These are phyloP conservation scores for Phyllosticta citrichinensis DNA, from an alignment of 2,329 filamentous ascomycete genomes.

Conservation along the genomic window DNA sequence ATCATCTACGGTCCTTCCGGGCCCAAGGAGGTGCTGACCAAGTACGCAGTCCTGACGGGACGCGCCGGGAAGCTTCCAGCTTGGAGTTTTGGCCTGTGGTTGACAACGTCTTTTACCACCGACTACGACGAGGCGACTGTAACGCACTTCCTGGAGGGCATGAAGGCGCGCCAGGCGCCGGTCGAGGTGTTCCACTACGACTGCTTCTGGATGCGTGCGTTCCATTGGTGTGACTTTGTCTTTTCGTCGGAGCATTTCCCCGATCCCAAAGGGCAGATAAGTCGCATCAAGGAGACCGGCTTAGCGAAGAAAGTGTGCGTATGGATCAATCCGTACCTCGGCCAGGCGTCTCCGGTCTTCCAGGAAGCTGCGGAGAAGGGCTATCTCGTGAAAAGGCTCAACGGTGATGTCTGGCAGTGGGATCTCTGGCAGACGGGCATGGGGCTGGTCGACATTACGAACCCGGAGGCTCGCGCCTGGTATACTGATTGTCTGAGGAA, in stretches of 20 bases:
- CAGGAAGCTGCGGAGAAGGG: constrained; percentile 53
- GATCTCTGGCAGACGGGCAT: constrained; percentile 70
- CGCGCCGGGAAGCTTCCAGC: constrained; percentile 53
- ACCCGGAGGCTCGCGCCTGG: constrained; percentile 57
- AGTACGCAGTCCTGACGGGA: constrained; percentile 59
- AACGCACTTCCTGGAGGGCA: constrained; percentile 57
- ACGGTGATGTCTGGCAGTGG: constrained; percentile 64
- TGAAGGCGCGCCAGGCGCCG: constrained; percentile 54
- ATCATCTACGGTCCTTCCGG: constrained; percentile 57
- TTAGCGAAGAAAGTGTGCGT: constrained; percentile 55
- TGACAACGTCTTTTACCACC: constrained; percentile 67
- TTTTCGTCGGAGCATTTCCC: constrained; percentile 61
- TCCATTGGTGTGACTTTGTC: constrained; percentile 65
- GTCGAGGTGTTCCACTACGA: constrained; percentile 68
- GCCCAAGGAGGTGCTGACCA: constrained; percentile 60
- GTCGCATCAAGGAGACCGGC: constrained; percentile 52
- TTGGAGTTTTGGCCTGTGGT: constrained; percentile 69
- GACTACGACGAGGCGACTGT: constrained; percentile 63
- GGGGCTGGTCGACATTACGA: constrained; percentile 65
- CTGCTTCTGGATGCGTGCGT: constrained; percentile 68
- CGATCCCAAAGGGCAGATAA: constrained; percentile 54
- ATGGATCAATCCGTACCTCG: constrained; percentile 69
- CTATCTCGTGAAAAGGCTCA: constrained; percentile 59
- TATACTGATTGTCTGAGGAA: constrained; percentile 51
- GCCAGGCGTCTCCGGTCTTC: constrained; percentile 59